phyloP scores from a whole-genome alignment of 2,329 filamentous ascomycete species.

The Diaporthe ampelina region DNA sequence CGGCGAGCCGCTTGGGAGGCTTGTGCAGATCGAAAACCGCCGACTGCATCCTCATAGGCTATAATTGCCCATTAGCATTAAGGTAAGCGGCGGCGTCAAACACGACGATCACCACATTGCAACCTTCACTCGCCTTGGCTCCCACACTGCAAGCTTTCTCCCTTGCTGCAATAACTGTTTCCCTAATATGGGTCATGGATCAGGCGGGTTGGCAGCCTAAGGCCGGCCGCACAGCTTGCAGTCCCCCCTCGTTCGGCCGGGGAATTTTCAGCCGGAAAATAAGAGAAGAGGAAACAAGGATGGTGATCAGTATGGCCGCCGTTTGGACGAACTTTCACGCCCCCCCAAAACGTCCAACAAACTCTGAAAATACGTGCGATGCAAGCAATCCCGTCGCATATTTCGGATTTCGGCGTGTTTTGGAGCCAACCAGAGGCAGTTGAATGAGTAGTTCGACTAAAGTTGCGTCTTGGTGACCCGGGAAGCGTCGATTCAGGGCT shows the following conservation, averaged over 20 bases:
- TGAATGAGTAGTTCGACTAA: not conserved
- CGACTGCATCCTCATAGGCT: not conserved
- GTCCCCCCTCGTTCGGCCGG: not conserved
- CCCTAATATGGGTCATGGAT: not conserved
- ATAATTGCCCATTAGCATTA: conserved; percentile 16
- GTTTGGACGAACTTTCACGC: not conserved
- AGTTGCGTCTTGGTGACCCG: not conserved
- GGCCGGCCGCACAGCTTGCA: not conserved
- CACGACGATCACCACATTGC: not conserved
- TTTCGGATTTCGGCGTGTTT: not conserved
- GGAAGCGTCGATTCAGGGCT: not conserved
- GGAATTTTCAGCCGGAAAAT: conserved; percentile 2
- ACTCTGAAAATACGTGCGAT: not conserved
- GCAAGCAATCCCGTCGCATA: not conserved
- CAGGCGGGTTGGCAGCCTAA: not conserved
- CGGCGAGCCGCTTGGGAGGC: not conserved
- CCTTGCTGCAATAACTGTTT: not conserved
- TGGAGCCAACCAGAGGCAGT: not conserved
- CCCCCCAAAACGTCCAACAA: not conserved
- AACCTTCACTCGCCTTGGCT: not conserved
- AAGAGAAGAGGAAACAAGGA: not conserved
- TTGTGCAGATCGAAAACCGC: not conserved
- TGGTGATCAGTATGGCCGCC: not conserved
- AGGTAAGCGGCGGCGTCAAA: conserved; percentile 18
- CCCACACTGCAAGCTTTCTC: not conserved